A percentile compares a stretch with the other conserved stretches of the same genome.
Conservation (phyloP, 805 yeast genomes). For the Sungouiozyma intestinalis region DNA sequence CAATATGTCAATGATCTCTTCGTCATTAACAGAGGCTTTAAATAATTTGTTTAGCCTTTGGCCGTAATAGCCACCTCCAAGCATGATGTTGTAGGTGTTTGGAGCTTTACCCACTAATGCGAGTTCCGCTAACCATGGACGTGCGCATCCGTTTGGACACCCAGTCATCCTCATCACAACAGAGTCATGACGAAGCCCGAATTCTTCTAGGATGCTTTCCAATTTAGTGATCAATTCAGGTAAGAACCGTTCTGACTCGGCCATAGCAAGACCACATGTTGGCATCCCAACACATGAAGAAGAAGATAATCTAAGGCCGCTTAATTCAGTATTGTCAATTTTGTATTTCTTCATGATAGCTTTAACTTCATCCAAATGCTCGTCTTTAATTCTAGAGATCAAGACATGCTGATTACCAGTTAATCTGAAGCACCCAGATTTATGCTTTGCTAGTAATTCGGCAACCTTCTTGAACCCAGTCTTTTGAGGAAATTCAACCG, state of each 20-base stretch:
- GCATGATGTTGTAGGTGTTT: slow-evolving; percentile 85
- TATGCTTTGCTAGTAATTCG: slow-evolving; percentile 43
- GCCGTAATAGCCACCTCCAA: slow-evolving; percentile 95
- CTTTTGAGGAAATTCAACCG: slow-evolving; percentile 82
- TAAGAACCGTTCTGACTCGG: slow-evolving; percentile 84
- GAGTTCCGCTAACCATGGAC: slow-evolving; percentile 96
- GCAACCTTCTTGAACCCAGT: slow-evolving; percentile 78
- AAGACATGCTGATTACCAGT: slow-evolving; percentile 94
- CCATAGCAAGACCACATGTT: slow-evolving; percentile 98
- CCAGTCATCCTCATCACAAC: slow-evolving; percentile 98
- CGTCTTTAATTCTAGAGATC: slow-evolving; percentile 61
- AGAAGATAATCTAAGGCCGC: slow-evolving; percentile 79
- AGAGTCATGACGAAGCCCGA: slow-evolving; percentile 88
- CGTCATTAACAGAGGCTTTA: slow-evolving; percentile 81
- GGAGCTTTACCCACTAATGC: slow-evolving; percentile 93
- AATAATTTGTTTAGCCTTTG: slow-evolving; percentile 84
- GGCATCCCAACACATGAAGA: slow-evolving; percentile 98
- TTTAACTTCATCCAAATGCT: slow-evolving; percentile 54
- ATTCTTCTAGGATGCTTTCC: slow-evolving; percentile 80
- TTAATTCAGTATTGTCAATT: slow-evolving; percentile 72
- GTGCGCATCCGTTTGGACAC: slow-evolving; percentile 97
- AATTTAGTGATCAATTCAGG: slow-evolving; percentile 74
- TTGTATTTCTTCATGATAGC: slow-evolving; percentile 57
- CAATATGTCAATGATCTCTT: slow-evolving; percentile 66
- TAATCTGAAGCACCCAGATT: slow-evolving; percentile 79